A percentile compares a stretch with the other conserved stretches of the same genome.
These are phyloP conservation scores for Escovopsis weberi DNA, from an alignment of 2,329 filamentous ascomycete genomes.

Conservation along the genomic window DNA sequence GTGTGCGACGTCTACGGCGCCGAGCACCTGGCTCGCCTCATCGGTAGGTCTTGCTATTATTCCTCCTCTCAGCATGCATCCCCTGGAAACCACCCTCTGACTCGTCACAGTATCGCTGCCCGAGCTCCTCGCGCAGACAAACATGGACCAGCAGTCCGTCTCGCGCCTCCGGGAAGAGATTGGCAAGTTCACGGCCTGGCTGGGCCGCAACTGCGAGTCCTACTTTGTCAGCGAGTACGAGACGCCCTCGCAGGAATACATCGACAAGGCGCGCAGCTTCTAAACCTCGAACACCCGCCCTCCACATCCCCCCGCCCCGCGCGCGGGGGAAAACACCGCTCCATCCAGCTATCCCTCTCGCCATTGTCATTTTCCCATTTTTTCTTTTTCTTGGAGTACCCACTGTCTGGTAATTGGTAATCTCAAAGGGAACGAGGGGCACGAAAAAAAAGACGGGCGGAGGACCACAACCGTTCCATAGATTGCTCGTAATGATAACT, in stretches of 20 bases:
- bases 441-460: no score
- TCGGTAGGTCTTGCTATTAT: constrained; percentile 45
- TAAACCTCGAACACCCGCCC: constrained; percentile 11
- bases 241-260: constrained; percentile 54
- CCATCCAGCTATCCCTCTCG: not conserved
- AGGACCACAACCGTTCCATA: no score
- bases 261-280: constrained; percentile 46
- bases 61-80: no score
- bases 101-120: constrained; percentile 59
- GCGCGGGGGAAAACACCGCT: not conserved
- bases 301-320: not conserved
- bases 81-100: no score
- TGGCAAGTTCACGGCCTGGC: constrained; percentile 71
- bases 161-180: constrained; percentile 81
- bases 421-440: no score
- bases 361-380: not conserved
- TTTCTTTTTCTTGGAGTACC: not conserved
- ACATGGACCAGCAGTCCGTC: constrained; percentile 90
- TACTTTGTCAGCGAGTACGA: constrained; percentile 74
- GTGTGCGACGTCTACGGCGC: constrained; percentile 78
- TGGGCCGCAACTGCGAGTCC: constrained; percentile 57
- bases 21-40: constrained; percentile 77
- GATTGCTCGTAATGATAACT: no score
- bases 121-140: constrained; percentile 90
- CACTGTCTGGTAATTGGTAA: not conserved